Evolutionary conservation across 257 asterid genomes (phyloP), one percentile per base, ranked within the genome.

Genomic region (Avicennia marina): DNA sequence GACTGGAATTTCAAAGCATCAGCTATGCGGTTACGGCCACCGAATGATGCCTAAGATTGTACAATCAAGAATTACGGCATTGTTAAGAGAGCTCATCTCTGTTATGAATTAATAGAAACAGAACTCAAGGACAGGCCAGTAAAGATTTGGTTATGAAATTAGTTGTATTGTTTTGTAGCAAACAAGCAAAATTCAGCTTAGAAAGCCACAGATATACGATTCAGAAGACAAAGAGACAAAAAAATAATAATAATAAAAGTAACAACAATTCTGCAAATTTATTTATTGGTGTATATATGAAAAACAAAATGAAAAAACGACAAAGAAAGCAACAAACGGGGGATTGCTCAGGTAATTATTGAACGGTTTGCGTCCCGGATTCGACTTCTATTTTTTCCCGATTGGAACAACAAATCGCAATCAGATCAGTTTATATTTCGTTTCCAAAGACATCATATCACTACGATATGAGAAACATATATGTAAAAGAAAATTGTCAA

Each of bases 1-100:
- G 91, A 84, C 62, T 70, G 80, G 59, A 82, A 81, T 78, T 76
- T 82, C 64, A 81, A 63, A 54, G 79, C 72, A 67, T 71, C 72
- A 4, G 61, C 71, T 55, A 47, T 67, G 36, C 47, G 25, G 60
- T 36, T 56, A 25, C 62, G 58, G 65, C 68, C 59, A 40, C 65
- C 61, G 42, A 65, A 67, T 7, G 83, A 73, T 39, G 64, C 89
- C 96, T 90, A 45, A 42, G 41, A 44, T 45, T 20, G 36, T 12
- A 20, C 42, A 54, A 25, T 39, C 25, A 51, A 7, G 7, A 17
- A 24, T 41, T 11, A 50, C 19, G 48, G 15, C 21, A 51, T 11
- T 3, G 39, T 19, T 13, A 45, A 38, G 32, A 47, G 36, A 15
- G n/a, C n/a, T n/a, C n/a, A n/a, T n/a, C n/a, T n/a, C n/a, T n/a